These are phyloP conservation scores for Moesziomyces parantarcticus DNA, from an alignment of 1,284 basidiomycete genomes.

Conservation along the genomic window DNA sequence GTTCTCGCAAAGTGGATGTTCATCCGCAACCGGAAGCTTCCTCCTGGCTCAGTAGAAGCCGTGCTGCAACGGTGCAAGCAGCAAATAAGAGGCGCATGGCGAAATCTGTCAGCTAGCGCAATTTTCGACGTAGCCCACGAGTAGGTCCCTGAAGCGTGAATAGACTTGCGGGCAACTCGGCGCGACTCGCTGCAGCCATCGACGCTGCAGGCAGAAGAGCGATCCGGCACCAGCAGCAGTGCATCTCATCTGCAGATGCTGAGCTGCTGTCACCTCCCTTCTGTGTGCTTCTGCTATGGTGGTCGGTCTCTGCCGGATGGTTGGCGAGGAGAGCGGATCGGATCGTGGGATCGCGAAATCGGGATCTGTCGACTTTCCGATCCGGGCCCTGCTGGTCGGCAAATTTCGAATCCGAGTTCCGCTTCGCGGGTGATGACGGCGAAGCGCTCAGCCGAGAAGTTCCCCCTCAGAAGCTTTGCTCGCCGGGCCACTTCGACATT, in stretches of 20 bases:
- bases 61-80: neutral
- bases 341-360: neutral
- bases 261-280: too few relatives aligned
- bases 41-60: neutral
- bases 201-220: neutral
- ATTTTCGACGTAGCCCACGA: slow-evolving; percentile 27
- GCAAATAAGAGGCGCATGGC: slow-evolving; percentile 4
- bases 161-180: neutral
- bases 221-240: neutral
- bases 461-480: neutral
- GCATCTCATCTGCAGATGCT: too few relatives aligned
- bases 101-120: slow-evolving; percentile 29
- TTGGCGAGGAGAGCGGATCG: too few relatives aligned
- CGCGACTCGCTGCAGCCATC: neutral
- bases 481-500: neutral
- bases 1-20: slow-evolving; percentile 13
- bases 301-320: too few relatives aligned
- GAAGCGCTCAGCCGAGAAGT: slow-evolving; percentile 37
- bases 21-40: neutral
- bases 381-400: slow-evolving; percentile 17
- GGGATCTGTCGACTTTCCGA: neutral
- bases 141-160: slow-evolving; percentile 3
- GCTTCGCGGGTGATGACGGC: slow-evolving; percentile 18
- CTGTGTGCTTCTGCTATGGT: too few relatives aligned
- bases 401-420: slow-evolving; percentile 36